Base-by-base conservation (phyloP, 73 alveolate species). In the Tetrahymena malaccensis region DNA sequence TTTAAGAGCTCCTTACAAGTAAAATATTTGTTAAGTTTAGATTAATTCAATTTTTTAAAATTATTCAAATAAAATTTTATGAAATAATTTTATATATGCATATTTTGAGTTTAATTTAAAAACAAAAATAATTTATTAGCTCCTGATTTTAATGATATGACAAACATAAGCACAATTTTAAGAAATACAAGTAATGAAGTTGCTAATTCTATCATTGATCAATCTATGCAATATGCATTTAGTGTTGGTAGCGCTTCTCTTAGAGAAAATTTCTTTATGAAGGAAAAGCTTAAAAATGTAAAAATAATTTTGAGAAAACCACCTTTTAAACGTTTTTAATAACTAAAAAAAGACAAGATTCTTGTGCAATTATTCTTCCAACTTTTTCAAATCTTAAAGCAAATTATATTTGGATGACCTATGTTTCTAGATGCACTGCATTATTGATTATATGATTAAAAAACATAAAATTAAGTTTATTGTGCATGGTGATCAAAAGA, bases 1-100 rank as follows among this genome's bases (percentile, higher is more conserved):
- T 98, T 21, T n/a, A 97, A 33, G 99, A 98, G 93, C 58, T 98
- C 31, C 94, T 85, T 21, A 94, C 96, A 43, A 4, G 89, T 70
- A 70, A 22, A n/a, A 50, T 43, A 34, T 0, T 43, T 50, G 57
- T 43, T 25, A 40, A 57, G 0, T 96, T 93, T 27, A 58, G 85
- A 10, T 7, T 8, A 4, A 40, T 70, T 94, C 89, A 35, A 27
- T 31, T n/a, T n/a, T n/a, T n/a, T n/a, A n/a, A n/a, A n/a, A n/a
- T n/a, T n/a, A n/a, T n/a, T n/a, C n/a, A n/a, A n/a, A n/a, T n/a
- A n/a, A n/a, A n/a, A n/a, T n/a, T n/a, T n/a, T n/a, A n/a, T n/a
- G n/a, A n/a, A n/a, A n/a, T n/a, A n/a, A n/a, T n/a, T n/a, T n/a
- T n/a, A n/a, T n/a, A n/a, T n/a, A n/a, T n/a, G n/a, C n/a, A n/a